These are phyloP conservation scores for Eucalyptus virginea DNA, from an alignment of 345 rosid species.

Conservation along the genomic window DNA sequence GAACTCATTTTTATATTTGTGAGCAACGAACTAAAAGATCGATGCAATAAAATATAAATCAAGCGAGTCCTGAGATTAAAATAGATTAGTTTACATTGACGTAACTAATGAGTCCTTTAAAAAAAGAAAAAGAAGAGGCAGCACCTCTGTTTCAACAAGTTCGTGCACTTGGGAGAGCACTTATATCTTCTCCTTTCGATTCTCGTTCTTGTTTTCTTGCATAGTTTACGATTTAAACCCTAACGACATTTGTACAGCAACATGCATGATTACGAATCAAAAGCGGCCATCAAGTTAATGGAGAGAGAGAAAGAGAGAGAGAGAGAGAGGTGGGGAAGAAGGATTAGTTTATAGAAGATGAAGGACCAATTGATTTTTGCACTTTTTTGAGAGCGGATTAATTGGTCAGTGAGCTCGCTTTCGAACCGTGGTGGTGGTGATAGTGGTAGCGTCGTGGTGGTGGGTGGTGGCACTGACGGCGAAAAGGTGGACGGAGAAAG, in stretches of 20 bases:
- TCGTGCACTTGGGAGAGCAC: background rate
- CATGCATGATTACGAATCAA: background rate
- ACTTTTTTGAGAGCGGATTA: background rate
- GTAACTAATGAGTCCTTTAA: background rate
- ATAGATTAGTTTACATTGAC: background rate
- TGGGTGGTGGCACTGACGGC: slow-evolving; percentile 7
- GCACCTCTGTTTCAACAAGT: background rate
- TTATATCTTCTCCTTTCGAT: background rate
- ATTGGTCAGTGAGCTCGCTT: background rate
- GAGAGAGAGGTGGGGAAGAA: background rate
- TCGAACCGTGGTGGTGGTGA: background rate
- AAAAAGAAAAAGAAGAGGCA: background rate
- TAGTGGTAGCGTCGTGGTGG: background rate
- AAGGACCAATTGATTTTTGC: background rate
- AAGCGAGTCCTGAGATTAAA: background rate
- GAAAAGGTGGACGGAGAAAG: background rate
- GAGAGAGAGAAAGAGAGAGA: background rate
- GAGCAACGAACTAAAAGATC: background rate
- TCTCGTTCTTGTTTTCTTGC: background rate
- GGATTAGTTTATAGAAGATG: background rate
- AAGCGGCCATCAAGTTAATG: background rate
- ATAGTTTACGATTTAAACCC: background rate
- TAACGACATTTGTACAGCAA: background rate
- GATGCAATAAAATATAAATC: background rate
- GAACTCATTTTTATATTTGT: background rate